Evolutionary conservation across 176 grass and related monocot species (phyloP).

Genomic region (Carex littledalei): DNA sequence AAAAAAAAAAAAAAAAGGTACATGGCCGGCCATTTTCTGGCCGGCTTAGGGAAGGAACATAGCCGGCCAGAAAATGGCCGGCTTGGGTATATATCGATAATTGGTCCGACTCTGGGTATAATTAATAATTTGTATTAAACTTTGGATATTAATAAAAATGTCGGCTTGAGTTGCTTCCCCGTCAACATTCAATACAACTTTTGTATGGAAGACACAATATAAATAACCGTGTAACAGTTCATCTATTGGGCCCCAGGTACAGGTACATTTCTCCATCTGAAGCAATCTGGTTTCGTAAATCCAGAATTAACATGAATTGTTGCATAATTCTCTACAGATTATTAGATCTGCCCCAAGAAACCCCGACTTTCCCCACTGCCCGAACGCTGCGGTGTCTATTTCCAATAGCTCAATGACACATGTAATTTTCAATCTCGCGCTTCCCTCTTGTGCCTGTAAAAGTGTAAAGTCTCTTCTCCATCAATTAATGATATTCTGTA

Average conservation of each 20-base stretch:
- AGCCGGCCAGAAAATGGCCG: no score
- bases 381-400: background rate
- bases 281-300: background rate
- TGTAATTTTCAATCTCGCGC: slow-evolving; percentile 24
- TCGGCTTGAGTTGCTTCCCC: background rate
- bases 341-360: background rate
- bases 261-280: background rate
- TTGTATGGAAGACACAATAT: background rate
- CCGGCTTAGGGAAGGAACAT: no score
- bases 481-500: background rate
- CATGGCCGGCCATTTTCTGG: no score
- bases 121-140: no score
- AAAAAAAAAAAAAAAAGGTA: no score
- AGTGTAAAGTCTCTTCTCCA: no score
- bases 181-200: background rate
- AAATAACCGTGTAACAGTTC: background rate
- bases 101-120: no score
- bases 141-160: no score
- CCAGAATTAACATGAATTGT: background rate
- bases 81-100: no score
- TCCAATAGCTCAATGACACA: background rate
- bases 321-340: background rate
- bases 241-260: background rate
- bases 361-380: background rate
- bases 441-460: background rate